Conservation (phyloP, 2,329 filamentous ascomycete genomes). For the Scedosporium minutisporum region DNA sequence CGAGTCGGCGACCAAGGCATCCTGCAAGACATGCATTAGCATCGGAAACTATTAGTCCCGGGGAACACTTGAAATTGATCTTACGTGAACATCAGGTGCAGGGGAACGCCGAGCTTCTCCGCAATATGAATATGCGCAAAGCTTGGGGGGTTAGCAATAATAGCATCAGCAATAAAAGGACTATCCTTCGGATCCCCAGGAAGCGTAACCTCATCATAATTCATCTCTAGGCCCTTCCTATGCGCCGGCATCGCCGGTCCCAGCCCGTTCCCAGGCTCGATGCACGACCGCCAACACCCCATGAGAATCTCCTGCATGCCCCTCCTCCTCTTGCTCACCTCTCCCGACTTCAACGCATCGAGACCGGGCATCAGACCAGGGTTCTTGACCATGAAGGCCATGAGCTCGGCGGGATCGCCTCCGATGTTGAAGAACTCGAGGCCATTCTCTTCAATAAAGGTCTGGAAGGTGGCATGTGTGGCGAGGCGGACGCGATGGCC, state of each 20-base stretch:
- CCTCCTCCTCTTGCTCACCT: slow-evolving; percentile 63
- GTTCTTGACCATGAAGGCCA: slow-evolving; percentile 90
- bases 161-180: slow-evolving; percentile 76
- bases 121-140: slow-evolving; percentile 69
- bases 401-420: slow-evolving; percentile 65
- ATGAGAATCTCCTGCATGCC: slow-evolving; percentile 72
- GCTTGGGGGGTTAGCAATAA: slow-evolving; percentile 70
- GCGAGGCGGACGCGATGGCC: slow-evolving; percentile 65
- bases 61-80: slow-evolving; percentile 15
- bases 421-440: slow-evolving; percentile 70
- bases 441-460: slow-evolving; percentile 59
- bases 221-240: slow-evolving; percentile 36
- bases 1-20: slow-evolving; percentile 89
- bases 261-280: slow-evolving; percentile 63
- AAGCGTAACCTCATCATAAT: slow-evolving; percentile 28
- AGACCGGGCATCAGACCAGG: slow-evolving; percentile 78
- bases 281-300: slow-evolving; percentile 80
- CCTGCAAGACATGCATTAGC: slow-evolving; percentile 43
- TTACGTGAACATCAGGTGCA: slow-evolving; percentile 86
- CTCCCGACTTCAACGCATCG: slow-evolving; percentile 65
- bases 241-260: slow-evolving; percentile 39
- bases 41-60: slow-evolving; percentile 11
- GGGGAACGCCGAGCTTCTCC: slow-evolving; percentile 63
- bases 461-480: slow-evolving; percentile 59
- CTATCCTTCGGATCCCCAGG: slow-evolving; percentile 30